Conservation (phyloP, 208 protist species). For the Acanthamoeba lenticulata region DNA sequence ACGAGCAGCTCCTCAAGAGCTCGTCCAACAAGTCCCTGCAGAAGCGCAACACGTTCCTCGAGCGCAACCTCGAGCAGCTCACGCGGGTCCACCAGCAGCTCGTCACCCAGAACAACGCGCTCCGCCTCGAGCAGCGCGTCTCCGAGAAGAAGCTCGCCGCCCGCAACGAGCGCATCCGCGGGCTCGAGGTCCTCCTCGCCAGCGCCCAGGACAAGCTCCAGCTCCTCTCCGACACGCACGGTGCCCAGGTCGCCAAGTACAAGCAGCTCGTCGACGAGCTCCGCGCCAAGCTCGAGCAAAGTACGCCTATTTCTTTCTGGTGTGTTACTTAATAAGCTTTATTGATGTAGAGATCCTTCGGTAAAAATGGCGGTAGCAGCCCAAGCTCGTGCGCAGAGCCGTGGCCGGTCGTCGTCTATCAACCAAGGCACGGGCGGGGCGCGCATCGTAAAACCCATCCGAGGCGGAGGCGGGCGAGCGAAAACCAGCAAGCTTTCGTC, state of each 20-base stretch:
- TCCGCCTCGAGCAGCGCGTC: constrained; percentile 45
- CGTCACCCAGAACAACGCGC: constrained; percentile 57
- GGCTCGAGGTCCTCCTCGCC: constrained; percentile 33
- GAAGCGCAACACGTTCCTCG: constrained; percentile 60
- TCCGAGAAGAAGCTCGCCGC: constrained; percentile 63
- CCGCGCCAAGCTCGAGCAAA: constrained; percentile 14
- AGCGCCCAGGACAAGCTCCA: constrained; percentile 54
- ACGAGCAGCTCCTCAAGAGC: constrained; percentile 61
- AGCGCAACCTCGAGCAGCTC: constrained; percentile 57
- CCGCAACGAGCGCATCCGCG: constrained; percentile 52
- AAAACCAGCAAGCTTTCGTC: no score
- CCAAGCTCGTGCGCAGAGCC: neutral
- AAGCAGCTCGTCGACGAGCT: constrained; percentile 56
- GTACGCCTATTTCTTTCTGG: neutral
- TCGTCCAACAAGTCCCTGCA: constrained; percentile 64
- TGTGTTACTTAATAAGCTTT: no score
- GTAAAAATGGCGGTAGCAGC: no score
- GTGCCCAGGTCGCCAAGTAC: neutral
- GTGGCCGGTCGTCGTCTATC: neutral
- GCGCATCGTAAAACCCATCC: constrained; percentile 55
- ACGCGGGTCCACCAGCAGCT: constrained; percentile 55
- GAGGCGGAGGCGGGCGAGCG: constrained; percentile 34
- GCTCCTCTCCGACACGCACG: constrained; percentile 54
- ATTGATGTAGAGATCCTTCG: no score
- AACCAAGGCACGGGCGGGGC: neutral